Percentiles rank a stretch among this genome's conserved stretches.
Conservation (phyloP, 2,329 filamentous ascomycete species). For the Cercospora sp. region DNA sequence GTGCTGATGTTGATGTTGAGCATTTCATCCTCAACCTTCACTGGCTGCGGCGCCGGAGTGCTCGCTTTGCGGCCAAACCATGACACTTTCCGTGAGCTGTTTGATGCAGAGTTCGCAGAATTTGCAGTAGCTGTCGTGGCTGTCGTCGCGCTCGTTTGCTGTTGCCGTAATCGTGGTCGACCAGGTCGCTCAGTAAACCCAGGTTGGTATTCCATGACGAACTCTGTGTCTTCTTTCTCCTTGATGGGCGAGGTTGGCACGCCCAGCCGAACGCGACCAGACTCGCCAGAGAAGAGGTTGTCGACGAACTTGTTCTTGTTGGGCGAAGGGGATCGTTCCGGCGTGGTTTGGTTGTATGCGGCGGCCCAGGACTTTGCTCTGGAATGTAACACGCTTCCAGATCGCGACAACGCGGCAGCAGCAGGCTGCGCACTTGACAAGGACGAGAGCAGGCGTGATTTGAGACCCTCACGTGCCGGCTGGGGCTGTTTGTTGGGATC, state of each 20-base stretch:
- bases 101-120: constrained; percentile 1
- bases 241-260: constrained; percentile 33
- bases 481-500: constrained; percentile 17
- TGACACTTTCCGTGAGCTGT: constrained; percentile 24
- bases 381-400: constrained; percentile 34
- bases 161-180: constrained; percentile 27
- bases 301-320: constrained; percentile 32
- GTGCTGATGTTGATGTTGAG: constrained; percentile 56
- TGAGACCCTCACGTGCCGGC: constrained; percentile 30
- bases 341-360: constrained; percentile 27
- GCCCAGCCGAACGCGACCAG: constrained; percentile 38
- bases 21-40: constrained; percentile 49
- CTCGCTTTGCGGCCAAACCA: constrained; percentile 39
- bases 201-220: constrained; percentile 41
- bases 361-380: constrained; percentile 37
- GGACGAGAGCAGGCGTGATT: constrained; percentile 32
- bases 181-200: constrained; percentile 37
- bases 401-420: constrained; percentile 35
- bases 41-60: constrained; percentile 13
- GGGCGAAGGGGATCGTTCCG: constrained; percentile 17
- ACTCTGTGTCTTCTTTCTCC: constrained; percentile 37
- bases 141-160: constrained; percentile 20
- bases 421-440: constrained; percentile 34
- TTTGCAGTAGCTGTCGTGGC: neutral
- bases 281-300: constrained; percentile 39